A percentile compares a stretch with the other conserved stretches of the same genome.
Evolutionary conservation across 2,329 filamentous ascomycete genomes (phyloP).

Genomic region (Arthroderma sp.): DNA sequence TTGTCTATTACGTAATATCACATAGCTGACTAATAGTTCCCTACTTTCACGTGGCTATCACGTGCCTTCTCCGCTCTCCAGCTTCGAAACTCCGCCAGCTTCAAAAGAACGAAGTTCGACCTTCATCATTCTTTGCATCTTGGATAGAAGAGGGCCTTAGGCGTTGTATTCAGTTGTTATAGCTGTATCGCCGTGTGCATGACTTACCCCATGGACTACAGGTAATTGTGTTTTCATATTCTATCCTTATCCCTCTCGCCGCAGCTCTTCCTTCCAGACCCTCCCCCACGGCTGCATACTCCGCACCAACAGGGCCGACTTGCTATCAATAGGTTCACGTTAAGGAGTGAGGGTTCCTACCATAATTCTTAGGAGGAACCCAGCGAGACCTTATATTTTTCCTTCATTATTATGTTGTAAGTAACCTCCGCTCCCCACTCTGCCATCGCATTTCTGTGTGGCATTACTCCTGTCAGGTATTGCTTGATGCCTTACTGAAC

Average conservation of each 20-base stretch:
- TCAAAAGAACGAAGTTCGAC: background rate
- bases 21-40: background rate
- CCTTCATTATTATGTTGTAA: constrained; percentile 2
- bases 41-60: background rate
- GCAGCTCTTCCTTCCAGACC: background rate
- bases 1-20: too few species aligned
- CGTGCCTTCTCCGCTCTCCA: background rate
- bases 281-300: background rate
- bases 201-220: background rate
- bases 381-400: background rate
- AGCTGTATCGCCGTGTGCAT: background rate
- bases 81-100: background rate
- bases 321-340: background rate
- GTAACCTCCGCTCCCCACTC: background rate
- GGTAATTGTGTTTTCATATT: background rate
- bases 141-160: background rate
- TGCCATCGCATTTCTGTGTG: background rate
- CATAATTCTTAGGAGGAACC: background rate
- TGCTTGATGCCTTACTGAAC: background rate
- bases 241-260: background rate
- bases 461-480: background rate
- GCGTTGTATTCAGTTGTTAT: background rate
- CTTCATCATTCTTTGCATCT: background rate
- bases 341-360: background rate
- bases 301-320: background rate